phyloP scores from a whole-genome alignment of 2,329 filamentous ascomycete species.

The Fusarium haematococcum region DNA sequence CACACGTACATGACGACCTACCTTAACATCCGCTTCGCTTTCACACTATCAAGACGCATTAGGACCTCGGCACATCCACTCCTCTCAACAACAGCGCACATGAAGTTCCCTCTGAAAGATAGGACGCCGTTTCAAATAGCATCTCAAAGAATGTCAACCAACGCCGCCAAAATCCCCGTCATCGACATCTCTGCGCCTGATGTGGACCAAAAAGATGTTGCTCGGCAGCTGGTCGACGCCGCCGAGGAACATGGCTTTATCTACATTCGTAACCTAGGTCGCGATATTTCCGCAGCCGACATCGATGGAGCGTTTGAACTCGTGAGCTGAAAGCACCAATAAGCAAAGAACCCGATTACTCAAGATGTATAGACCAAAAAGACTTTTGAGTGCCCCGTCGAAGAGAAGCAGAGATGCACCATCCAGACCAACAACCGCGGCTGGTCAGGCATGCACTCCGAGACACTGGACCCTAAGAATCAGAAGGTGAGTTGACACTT shows the following conservation, averaged over 20 bases:
- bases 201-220: slow-evolving; percentile 66
- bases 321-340: slow-evolving; percentile 58
- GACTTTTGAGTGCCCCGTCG: slow-evolving; percentile 76
- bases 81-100: not conserved
- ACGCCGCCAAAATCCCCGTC: slow-evolving; percentile 73
- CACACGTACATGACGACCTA: not conserved
- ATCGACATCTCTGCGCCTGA: slow-evolving; percentile 74
- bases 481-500: slow-evolving; percentile 71
- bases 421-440: slow-evolving; percentile 87
- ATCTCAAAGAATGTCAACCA: slow-evolving; percentile 33
- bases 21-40: not conserved
- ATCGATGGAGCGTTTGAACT: slow-evolving; percentile 80
- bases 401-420: slow-evolving; percentile 79
- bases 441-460: slow-evolving; percentile 88
- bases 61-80: not conserved
- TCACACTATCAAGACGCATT: not conserved
- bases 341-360: not conserved
- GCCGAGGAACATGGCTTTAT: slow-evolving; percentile 89
- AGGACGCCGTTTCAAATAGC: not conserved
- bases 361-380: slow-evolving; percentile 64
- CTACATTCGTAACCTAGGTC: slow-evolving; percentile 82
- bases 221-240: slow-evolving; percentile 80
- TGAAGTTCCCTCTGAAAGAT: slow-evolving; percentile 9
- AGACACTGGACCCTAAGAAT: slow-evolving; percentile 86
- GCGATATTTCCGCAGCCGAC: slow-evolving; percentile 73